Evolutionary conservation across 306 rosid species (phyloP).

Genomic region (Trichosanthes truncata): DNA sequence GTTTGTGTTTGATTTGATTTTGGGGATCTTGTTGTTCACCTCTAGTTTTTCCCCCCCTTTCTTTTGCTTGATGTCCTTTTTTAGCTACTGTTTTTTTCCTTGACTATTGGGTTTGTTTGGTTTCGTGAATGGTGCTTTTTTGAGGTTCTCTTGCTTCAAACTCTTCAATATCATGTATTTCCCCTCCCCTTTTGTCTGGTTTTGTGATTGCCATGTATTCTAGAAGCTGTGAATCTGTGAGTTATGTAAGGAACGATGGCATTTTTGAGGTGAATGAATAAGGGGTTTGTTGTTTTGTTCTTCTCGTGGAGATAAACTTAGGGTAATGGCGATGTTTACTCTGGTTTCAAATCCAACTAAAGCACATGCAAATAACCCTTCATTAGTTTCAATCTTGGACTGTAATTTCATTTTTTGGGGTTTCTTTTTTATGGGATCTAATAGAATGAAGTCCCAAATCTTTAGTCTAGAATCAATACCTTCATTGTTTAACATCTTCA

Average conservation of each 20-base stretch:
- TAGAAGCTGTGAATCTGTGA: not conserved
- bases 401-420: not conserved
- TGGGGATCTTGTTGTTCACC: not conserved
- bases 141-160: not conserved
- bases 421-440: not conserved
- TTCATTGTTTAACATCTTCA: not conserved
- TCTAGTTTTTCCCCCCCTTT: not conserved
- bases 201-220: not conserved
- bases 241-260: not conserved
- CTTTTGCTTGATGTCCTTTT: not conserved
- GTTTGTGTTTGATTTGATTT: conserved; percentile 13
- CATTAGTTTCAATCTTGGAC: not conserved
- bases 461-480: not conserved
- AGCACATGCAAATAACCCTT: not conserved
- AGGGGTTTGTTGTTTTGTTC: not conserved
- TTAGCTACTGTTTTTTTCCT: not conserved
- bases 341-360: not conserved
- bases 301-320: not conserved
- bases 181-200: not conserved
- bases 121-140: not conserved
- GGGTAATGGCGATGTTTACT: not conserved
- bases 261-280: not conserved
- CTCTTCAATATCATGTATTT: not conserved
- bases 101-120: not conserved
- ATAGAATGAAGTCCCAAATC: not conserved